These are phyloP conservation scores for Hericium erinaceus DNA, from an alignment of 768 basidiomycete species.

Conservation along the genomic window DNA sequence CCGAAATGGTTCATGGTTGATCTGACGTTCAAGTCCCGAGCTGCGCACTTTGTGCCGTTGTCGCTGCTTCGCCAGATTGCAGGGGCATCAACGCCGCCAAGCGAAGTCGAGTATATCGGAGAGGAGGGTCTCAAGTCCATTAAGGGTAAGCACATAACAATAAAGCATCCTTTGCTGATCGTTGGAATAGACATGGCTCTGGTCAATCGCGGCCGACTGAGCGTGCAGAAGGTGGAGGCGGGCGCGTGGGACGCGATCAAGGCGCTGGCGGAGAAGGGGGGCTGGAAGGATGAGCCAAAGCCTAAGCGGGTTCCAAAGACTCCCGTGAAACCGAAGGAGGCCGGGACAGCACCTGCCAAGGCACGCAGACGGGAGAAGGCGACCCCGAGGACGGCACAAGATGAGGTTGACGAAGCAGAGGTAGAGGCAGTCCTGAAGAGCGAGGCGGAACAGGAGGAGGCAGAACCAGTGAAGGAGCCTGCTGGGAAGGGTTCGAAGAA, in stretches of 20 bases:
- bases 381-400: neutral
- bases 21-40: constrained; percentile 54
- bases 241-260: constrained; percentile 56
- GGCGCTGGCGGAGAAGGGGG: constrained; percentile 59
- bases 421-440: neutral
- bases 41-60: constrained; percentile 69
- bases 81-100: constrained; percentile 29
- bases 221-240: constrained; percentile 72
- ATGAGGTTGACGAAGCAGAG: neutral
- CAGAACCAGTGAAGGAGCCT: neutral
- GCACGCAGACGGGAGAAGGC: neutral
- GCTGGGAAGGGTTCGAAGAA: neutral
- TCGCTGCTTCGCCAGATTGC: constrained; percentile 63
- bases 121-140: constrained; percentile 51
- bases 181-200: constrained; percentile 59
- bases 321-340: neutral
- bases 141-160: constrained; percentile 34
- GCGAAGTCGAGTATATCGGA: constrained; percentile 59
- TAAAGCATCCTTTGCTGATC: neutral
- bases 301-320: constrained; percentile 1
- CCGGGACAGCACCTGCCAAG: neutral
- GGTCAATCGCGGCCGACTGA: constrained; percentile 71
- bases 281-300: constrained; percentile 49
- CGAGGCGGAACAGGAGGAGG: neutral
- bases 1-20: constrained; percentile 96